Evolutionary conservation across 2,329 filamentous ascomycete species (phyloP).

Genomic region (Fusarium humuli): DNA sequence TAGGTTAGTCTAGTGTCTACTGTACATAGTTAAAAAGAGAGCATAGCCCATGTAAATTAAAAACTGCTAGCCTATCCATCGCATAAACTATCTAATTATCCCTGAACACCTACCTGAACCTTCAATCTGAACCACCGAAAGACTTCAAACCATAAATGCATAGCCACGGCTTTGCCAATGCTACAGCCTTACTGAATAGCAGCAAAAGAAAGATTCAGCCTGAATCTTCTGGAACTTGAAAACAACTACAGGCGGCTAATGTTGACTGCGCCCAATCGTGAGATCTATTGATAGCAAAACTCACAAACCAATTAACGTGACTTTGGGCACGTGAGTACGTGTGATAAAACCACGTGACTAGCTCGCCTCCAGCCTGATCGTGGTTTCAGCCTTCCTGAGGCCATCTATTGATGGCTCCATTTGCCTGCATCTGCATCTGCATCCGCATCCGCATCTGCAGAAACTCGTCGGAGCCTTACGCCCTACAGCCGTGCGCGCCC

Average conservation of each 20-base stretch:
- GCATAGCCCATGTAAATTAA: conserved; percentile 16
- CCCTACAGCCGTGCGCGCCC: conserved; percentile 43
- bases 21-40: not conserved
- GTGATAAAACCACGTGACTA: conserved; percentile 31
- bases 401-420: conserved; percentile 37
- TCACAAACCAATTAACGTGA: not conserved
- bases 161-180: conserved; percentile 7
- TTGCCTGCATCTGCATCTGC: conserved; percentile 41
- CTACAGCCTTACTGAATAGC: not conserved
- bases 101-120: conserved; percentile 19
- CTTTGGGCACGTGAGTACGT: fast-evolving
- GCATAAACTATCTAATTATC: conserved; percentile 5
- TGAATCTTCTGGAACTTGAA: conserved; percentile 3
- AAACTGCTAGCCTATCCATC: not conserved
- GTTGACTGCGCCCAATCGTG: conserved; percentile 1
- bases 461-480: conserved; percentile 45
- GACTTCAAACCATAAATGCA: conserved; percentile 12
- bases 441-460: conserved; percentile 31
- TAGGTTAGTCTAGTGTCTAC: not conserved
- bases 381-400: conserved; percentile 42
- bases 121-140: conserved; percentile 14
- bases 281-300: fast-evolving
- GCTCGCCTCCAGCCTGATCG: conserved; percentile 32
- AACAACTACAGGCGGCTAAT: conserved; percentile 6
- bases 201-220: conserved; percentile 1